Conservation (phyloP, 2,329 filamentous ascomycete species). For the Penicillium nordicum region DNA sequence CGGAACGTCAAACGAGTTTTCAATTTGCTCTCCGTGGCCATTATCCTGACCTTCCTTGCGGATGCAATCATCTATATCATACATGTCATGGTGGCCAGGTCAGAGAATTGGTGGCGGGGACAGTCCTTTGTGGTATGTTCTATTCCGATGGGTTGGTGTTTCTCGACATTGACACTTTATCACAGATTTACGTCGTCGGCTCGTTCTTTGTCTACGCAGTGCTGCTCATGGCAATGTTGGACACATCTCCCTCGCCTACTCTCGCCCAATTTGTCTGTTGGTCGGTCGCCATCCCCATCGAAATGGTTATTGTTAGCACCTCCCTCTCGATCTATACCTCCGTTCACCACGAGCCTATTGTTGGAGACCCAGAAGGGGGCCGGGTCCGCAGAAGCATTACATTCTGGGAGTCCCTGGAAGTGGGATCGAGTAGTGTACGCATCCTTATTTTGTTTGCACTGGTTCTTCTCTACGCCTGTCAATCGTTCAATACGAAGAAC, state of each 20-base stretch:
- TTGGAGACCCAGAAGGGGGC: constrained; percentile 48
- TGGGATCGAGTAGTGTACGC: constrained; percentile 62
- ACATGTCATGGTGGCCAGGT: constrained; percentile 66
- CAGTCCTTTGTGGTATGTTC: constrained; percentile 68
- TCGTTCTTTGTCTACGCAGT: constrained; percentile 85
- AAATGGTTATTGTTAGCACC: constrained; percentile 67
- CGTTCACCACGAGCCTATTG: constrained; percentile 61
- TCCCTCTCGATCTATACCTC: constrained; percentile 67
- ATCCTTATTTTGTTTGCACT: constrained; percentile 63
- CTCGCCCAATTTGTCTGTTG: constrained; percentile 77
- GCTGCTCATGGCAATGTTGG: constrained; percentile 79
- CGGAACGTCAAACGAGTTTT: constrained; percentile 68
- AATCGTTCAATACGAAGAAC: constrained; percentile 43
- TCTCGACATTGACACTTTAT: constrained; percentile 13
- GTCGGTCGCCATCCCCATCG: constrained; percentile 68
- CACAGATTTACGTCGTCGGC: constrained; percentile 77
- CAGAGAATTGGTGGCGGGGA: constrained; percentile 76
- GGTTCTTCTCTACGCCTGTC: constrained; percentile 57
- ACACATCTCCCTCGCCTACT: constrained; percentile 77
- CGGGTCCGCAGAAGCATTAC: constrained; percentile 42
- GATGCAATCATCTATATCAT: constrained; percentile 70
- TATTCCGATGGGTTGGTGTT: not conserved
- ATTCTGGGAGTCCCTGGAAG: constrained; percentile 41
- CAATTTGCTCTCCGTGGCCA: constrained; percentile 66
- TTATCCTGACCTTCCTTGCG: constrained; percentile 71